phyloP scores from a whole-genome alignment of 148 eudicot species.

The Camellia sinensis region DNA sequence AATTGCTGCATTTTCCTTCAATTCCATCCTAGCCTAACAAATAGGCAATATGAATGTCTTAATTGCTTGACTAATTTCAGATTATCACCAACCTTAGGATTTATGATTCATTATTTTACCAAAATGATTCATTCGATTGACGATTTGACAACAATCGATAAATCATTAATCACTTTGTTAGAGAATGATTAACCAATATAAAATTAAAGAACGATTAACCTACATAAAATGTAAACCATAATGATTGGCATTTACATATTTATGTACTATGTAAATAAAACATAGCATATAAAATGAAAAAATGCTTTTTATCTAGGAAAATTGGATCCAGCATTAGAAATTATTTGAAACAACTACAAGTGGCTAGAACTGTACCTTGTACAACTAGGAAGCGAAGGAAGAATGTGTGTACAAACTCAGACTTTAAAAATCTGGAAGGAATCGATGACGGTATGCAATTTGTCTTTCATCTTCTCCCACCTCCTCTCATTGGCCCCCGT shows the following conservation, averaged over 20 bases:
- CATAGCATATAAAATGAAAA: not conserved
- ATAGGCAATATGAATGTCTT: no score
- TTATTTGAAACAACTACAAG: not conserved
- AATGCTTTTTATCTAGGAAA: constrained; percentile 10
- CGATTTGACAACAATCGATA: not conserved
- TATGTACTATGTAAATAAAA: not conserved
- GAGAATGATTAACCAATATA: not conserved
- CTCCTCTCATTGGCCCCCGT: constrained; percentile 96
- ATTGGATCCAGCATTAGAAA: not conserved
- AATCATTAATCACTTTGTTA: not conserved
- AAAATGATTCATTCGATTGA: no score
- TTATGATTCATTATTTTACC: no score
- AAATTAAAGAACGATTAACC: not conserved
- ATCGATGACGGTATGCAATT: constrained; percentile 69
- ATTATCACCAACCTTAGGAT: no score
- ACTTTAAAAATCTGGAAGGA: constrained; percentile 81
- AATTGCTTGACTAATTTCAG: no score
- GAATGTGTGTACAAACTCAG: constrained; percentile 26
- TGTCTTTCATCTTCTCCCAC: constrained; percentile 98
- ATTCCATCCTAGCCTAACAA: no score
- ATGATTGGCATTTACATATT: not conserved
- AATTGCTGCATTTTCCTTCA: no score
- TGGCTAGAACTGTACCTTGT: constrained; percentile 1
- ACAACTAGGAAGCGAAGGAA: not conserved
- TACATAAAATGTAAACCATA: not conserved